Evolutionary conservation across 257 asterid species (phyloP), one percentile per base, ranked within the genome.

Genomic region (Salvia hispanica): DNA sequence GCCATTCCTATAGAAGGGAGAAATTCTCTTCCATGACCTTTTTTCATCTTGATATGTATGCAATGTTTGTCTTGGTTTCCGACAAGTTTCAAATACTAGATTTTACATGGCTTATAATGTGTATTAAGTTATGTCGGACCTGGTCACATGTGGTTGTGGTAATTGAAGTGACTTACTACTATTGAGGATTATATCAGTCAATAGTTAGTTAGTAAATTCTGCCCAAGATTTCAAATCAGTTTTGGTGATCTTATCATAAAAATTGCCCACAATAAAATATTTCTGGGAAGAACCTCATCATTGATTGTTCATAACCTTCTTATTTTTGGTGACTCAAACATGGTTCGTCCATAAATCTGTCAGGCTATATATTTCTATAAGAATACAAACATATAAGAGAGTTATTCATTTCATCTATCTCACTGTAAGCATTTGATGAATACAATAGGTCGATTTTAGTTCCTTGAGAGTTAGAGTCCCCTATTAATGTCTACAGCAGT

Each of bases 1-100:
- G 25, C 62, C 64, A 34, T 36, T 14, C 56, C 67, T 55, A 25
- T 61, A 47, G 62, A 58, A 47, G n/a, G 69, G 34, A 67, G 67
- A 61, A 58, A 54, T 33, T 45, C 47, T 46, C 64, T 65, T 69
- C 44, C 64, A 51, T 18, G 9, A 16, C 56, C 64, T 42, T 31
- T 31, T n/a, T 47, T 67, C 16, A 46, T 47, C 12, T 62, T 37
- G 36, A 33, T 43, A 53, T 70, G 63, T 66, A 21, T 70, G 47
- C 58, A 47, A 54, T 64, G 31, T 66, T 34, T 37, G 69, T 25
- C 61, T 58, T 66, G 15, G 18, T 69, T 56, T 42, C 13, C 62
- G 59, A 42, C 9, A n/a, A 58, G 6, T 6, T 7, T 67, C n/a
- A 16, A 13, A 25, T 12, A 18, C 37, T 43, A 42, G 44, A 18